Conservation (phyloP, 495 filamentous ascomycete species). For the Clohesyomyces aquaticus region DNA sequence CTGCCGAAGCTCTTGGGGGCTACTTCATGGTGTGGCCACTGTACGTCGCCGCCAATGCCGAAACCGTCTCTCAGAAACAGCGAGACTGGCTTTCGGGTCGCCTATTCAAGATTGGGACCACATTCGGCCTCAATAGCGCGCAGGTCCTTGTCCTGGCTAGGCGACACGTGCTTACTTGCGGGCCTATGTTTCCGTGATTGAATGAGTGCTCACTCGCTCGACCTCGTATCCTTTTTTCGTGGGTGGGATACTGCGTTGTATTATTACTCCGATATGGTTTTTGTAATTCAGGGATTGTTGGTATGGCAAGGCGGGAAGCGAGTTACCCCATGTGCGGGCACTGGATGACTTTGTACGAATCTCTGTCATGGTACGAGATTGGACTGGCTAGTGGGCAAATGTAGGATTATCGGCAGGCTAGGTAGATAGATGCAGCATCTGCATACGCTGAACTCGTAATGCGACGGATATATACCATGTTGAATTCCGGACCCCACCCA, state of each 20-base stretch:
- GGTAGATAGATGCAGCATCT: too few species aligned
- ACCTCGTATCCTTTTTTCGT: too few species aligned
- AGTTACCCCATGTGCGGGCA: neutral
- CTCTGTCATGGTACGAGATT: neutral
- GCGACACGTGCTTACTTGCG: constrained; percentile 39
- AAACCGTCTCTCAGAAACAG: constrained; percentile 35
- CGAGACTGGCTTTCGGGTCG: constrained; percentile 40
- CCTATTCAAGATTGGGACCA: constrained; percentile 35
- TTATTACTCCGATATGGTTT: neutral
- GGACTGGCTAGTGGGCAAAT: neutral
- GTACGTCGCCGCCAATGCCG: constrained; percentile 39
- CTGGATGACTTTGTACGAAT: neutral
- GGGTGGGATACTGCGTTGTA: neutral
- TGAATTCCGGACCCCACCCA: too few species aligned
- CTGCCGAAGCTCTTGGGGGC: constrained; percentile 42
- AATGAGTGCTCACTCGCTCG: too few species aligned
- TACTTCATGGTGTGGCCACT: constrained; percentile 46
- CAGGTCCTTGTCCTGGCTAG: constrained; percentile 40
- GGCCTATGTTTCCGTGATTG: constrained; percentile 35
- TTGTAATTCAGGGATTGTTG: neutral
- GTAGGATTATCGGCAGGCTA: too few species aligned
- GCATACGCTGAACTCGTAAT: neutral
- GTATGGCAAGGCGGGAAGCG: neutral
- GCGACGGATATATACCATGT: neutral
- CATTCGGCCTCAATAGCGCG: constrained; percentile 39